Evolutionary conservation across 352 stramenopile genomes (phyloP).

Genomic region (Globisporangium okanoganense): DNA sequence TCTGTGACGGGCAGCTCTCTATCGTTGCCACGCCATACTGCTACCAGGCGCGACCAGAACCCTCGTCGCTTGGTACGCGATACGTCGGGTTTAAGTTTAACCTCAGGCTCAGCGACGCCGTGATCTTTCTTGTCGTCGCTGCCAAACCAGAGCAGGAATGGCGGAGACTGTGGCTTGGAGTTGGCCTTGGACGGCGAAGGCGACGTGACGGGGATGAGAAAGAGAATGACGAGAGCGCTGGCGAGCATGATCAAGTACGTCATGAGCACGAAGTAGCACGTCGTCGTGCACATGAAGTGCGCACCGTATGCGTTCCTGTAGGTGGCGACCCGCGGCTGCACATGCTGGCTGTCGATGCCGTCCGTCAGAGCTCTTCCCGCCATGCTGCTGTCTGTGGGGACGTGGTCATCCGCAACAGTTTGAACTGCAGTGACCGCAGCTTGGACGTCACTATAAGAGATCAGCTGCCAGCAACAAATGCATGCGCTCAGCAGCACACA

Average conservation of each 20-base stretch:
- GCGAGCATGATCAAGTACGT: slow-evolving; percentile 29
- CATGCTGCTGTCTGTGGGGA: neutral
- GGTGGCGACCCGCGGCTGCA: slow-evolving; percentile 24
- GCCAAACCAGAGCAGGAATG: slow-evolving; percentile 35
- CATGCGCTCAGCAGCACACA: neutral
- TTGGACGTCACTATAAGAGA: neutral
- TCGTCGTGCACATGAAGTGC: slow-evolving; percentile 40
- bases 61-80: neutral
- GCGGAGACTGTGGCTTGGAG: slow-evolving; percentile 12
- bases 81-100: neutral
- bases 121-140: slow-evolving; percentile 1
- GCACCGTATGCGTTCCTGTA: slow-evolving; percentile 63
- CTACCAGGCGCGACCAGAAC: neutral
- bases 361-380: neutral
- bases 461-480: neutral
- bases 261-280: slow-evolving; percentile 39
- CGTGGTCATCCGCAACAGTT: neutral
- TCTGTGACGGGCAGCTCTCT: neutral
- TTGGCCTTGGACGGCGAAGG: slow-evolving; percentile 1
- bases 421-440: neutral
- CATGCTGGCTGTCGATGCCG: neutral
- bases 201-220: slow-evolving; percentile 32
- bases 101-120: neutral
- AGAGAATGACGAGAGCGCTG: slow-evolving; percentile 34
- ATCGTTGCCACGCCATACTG: neutral